Base-by-base conservation (phyloP, 2,329 filamentous ascomycete genomes). In the Xylaria sp. region DNA sequence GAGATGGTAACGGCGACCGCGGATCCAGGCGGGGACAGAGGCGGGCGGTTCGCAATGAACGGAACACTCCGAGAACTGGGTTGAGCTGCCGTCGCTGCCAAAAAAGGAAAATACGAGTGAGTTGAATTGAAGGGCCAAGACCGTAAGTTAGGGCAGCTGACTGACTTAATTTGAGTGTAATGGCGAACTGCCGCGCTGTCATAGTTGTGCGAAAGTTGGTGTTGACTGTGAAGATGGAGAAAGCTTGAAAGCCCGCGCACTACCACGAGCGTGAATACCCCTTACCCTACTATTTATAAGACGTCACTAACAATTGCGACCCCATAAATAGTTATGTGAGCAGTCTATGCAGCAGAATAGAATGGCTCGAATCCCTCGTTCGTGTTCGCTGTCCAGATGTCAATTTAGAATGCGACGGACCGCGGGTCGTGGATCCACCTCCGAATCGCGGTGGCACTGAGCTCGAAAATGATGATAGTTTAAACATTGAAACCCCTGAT, bases 91-190 rank as follows among this genome's bases (percentile, higher is more conserved):
- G 64, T 38, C 67, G 67, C n/a, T 86, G 84, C 64, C 84, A 86
- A 67, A 77, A 82, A 49, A 79, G 84, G 31, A 86, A 86, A 75
- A 86, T 86, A 72, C 80, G 80, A 54, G 83, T 83, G 77, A 28
- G 79, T 70, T 9, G 17, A 42, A 38, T 10, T 6, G 13, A 56
- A 13, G 31, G 42, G 28, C 10, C 20, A 1, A n/a, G 20, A 36
- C 49, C 59, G 42, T 23, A 42, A 4, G 36, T 17, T 9, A n/a
- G 6, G 15, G 13, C 4, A 17, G 36, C 15, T 23, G 15, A 20
- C 28, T 61, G n/a, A 67, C 26, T 46, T 58, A 1, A 38, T 59
- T 42, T 4, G 17, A 71, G 69, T 69, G 69, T 11, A 71, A 71
- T 17, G 66, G 69, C 3, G 69, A 69, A 58, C 31, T 71, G n/a